Evolutionary conservation across 805 yeast genomes (phyloP).

Genomic region (Saccharomycopsis microspora): DNA sequence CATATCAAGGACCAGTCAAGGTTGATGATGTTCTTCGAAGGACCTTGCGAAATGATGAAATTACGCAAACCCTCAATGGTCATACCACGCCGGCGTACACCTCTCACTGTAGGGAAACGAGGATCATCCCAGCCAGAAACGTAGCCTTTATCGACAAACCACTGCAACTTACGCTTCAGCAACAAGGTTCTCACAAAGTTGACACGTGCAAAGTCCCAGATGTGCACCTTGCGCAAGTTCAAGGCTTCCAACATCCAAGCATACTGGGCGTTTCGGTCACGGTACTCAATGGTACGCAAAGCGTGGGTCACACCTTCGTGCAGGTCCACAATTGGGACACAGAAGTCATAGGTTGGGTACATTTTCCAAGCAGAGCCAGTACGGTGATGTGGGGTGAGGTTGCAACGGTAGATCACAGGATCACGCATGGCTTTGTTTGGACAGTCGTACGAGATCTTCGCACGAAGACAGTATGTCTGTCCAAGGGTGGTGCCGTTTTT

Average conservation of each 20-base stretch:
- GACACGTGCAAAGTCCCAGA: constrained; percentile 97
- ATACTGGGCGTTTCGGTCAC: constrained; percentile 97
- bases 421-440: constrained; percentile 93
- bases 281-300: constrained; percentile 93
- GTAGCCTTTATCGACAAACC: constrained; percentile 90
- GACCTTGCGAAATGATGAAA: constrained; percentile 93
- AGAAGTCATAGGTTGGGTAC: constrained; percentile 98
- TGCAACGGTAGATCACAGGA: constrained; percentile 96
- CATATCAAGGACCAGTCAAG: constrained; percentile 96
- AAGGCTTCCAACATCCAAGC: constrained; percentile 88
- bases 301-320: constrained; percentile 97
- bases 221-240: constrained; percentile 79
- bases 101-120: constrained; percentile 98
- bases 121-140: constrained; percentile 98
- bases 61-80: constrained; percentile 93
- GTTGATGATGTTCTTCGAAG: constrained; percentile 92
- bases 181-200: constrained; percentile 92
- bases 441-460: constrained; percentile 87
- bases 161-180: constrained; percentile 95
- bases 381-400: constrained; percentile 95
- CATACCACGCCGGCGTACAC: constrained; percentile 99
- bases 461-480: constrained; percentile 85
- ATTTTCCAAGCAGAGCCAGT: constrained; percentile 90
- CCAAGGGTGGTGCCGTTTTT: constrained; percentile 90
- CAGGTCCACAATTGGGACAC: constrained; percentile 94